Base-by-base conservation (phyloP, 192 early-diverging fungal genomes). In the Coemansia sp. region DNA sequence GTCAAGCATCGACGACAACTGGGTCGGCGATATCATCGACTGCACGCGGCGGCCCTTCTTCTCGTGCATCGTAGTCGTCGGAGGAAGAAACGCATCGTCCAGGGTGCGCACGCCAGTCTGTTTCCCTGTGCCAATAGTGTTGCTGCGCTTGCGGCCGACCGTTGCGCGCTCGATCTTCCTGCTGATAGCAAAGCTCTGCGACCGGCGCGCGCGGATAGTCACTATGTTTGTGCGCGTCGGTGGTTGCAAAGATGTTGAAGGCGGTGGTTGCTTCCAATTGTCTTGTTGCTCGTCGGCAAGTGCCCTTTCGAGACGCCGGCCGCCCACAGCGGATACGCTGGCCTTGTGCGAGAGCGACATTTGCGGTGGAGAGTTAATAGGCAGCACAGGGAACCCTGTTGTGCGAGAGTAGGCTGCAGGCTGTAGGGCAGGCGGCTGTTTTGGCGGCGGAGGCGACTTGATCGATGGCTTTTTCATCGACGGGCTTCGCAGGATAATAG, bases 401-500 rank as follows among this genome's bases (percentile, higher is more conserved):
- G 59, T 41, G 15, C 35, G 36, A 5, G 59, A 34, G 15, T 60
- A 40, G 1, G 38, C 7, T 8, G 11, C 5, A 11, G 38, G 38
- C 11, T 11, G 33, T 3, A 19, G 36, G 6, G 40, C 43, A 9
- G 45, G 3, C 33, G 32, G 42, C 17, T 23, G 57, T 7, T 14
- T 34, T 9, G 66, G 56, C n/a, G 62, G 65, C 33, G 60, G 36
- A 0, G 69, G 65, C 15, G 75, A 78, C 41, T 48, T 56, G 2
- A 79, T 62, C 2, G 64, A 40, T 4, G 67, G 59, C 41, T 59
- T 67, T 32, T 69, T 79, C 15, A 67, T 62, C 1, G 71, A 73
- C 34, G 77, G 77, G 56, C 77, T 80, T 48, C 77, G 67, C 57
- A 80, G 59, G 4, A 80, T 65, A 61, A 80, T 80, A 6, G 77